Evolutionary conservation across 441 rosid species (phyloP), one percentile per base, ranked within the genome.

Genomic region (Erodium trifolium): DNA sequence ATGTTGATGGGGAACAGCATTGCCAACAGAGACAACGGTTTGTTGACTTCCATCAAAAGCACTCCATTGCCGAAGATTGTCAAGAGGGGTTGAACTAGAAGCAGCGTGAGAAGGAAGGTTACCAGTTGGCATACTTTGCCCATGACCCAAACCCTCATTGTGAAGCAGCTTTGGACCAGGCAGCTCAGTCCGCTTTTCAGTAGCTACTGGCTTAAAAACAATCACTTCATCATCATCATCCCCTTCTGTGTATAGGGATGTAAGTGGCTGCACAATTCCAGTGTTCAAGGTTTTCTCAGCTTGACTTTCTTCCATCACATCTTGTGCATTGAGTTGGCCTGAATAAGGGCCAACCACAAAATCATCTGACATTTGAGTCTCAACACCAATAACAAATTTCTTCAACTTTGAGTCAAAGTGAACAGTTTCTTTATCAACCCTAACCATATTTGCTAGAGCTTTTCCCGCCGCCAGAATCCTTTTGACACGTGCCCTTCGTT

Each of bases 141-240:
- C 80, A 41, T 81, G 78, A 73, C 78, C 85, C 63, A 85, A 66
- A 74, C 78, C 84, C 63, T 83, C 89, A 82, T 72, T 67, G 39
- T 82, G 70, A 19, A 63, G 67, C 83, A 68, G 76, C 49, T 72
- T 68, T 57, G 82, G 77, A 67, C 77, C 80, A 76, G 76, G 63
- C 49, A 67, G 79, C 75, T 79, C 86, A 68, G 74, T 75, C 71
- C 73, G 84, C 82, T 87, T 93, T 78, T 86, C 94, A 68, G 82
- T 47, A 68, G 78, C 86, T 31, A 79, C 75, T 60, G 99, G 99
- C 86, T 88, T 87, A 78, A 91, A 94, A 73, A 94, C 96, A 81
- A 94, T 94, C 68, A 82, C 97, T 83, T 94, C 99, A 65, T 88
- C 98, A 31, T 90, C 97, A 29, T 88, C 99, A 11, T 91, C 97